phyloP scores from a whole-genome alignment of 495 filamentous ascomycete species.

The Entonaema liquescens region DNA sequence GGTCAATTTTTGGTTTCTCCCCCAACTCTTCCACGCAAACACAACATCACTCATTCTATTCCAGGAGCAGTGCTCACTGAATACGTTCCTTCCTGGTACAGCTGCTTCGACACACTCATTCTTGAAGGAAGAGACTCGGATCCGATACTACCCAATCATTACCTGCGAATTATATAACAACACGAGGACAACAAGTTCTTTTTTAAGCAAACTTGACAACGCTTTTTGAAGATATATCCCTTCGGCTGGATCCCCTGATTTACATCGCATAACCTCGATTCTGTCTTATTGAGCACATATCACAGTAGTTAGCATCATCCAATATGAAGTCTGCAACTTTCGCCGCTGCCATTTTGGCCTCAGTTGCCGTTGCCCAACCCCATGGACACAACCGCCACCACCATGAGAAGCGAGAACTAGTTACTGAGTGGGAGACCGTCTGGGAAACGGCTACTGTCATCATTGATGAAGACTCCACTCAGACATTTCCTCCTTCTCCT shows the following conservation, averaged over 20 bases:
- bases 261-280: slow-evolving; percentile 7
- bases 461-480: slow-evolving; percentile 54
- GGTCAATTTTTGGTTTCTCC: slow-evolving; percentile 20
- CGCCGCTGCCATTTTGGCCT: slow-evolving; percentile 53
- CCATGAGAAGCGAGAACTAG: slow-evolving; percentile 54
- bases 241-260: slow-evolving; percentile 36
- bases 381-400: slow-evolving; percentile 51
- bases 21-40: slow-evolving; percentile 38
- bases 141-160: slow-evolving; percentile 20
- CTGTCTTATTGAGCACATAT: slow-evolving; percentile 20
- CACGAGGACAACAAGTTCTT: slow-evolving; percentile 21
- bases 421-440: slow-evolving; percentile 58
- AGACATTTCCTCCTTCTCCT: slow-evolving; percentile 47
- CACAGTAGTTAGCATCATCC: slow-evolving; percentile 13
- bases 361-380: slow-evolving; percentile 56
- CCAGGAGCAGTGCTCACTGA: slow-evolving; percentile 52
- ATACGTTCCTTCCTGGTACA: slow-evolving; percentile 49
- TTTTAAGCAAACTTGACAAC: slow-evolving; percentile 21
- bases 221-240: slow-evolving; percentile 38
- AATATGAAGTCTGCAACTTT: slow-evolving; percentile 61
- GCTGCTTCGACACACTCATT: slow-evolving; percentile 43
- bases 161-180: not conserved
- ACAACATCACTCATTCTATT: slow-evolving; percentile 49
- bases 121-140: slow-evolving; percentile 26
- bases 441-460: slow-evolving; percentile 58